Base-by-base conservation (phyloP, 2,329 filamentous ascomycete genomes). In the Hymenoscyphus fraxineus region DNA sequence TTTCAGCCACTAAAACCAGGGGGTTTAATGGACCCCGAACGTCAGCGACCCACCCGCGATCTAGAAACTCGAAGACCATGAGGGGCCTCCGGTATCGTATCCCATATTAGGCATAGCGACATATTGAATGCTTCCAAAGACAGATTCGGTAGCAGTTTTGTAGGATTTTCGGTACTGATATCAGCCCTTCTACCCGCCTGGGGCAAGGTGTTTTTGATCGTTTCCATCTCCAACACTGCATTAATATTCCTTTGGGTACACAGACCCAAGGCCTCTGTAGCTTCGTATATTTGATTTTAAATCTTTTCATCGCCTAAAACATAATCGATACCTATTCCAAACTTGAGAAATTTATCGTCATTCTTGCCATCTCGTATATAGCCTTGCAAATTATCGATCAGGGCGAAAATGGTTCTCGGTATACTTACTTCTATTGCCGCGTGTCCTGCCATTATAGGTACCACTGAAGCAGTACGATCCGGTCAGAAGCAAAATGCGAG, bases 371-470 rank as follows among this genome's bases (percentile, higher is more conserved):
- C 22, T 3, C 22, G 12, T 22, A 19, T 51, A 22, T 10, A 10
- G 2, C 10, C 19, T 51, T 27, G 19, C 44, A 51, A 10, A 22
- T 12, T n/a, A 51, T 22, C 44, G n/a, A 12, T n/a, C 10, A 19
- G 22, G 12, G 6, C 22, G 13, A 67, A 58, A 13, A 73, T 73
- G 72, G 66, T 69, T 54, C 64, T 73, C 32, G 72, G 72, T 13
- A 73, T 73, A 27, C 65, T 73, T 59, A 74, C 72, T 6, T 74
- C 72, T 10, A 73, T 74, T 13, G 72, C 72, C 19, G 72, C 72
- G 2, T 74, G 72, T 61, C 80, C 80, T 44, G 80, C 80, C 6
- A 79, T 81, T 51, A 80, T 80, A 10, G 80, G 80, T 51, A 77
- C 79, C 16, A 75, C 79, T 10, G 76, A 82, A 66, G 80, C 76